Percentiles rank a stretch among this genome's conserved stretches.
These are phyloP conservation scores for Furculomyces boomerangus DNA, from an alignment of 371 early-diverging fungal genomes.

Conservation along the genomic window DNA sequence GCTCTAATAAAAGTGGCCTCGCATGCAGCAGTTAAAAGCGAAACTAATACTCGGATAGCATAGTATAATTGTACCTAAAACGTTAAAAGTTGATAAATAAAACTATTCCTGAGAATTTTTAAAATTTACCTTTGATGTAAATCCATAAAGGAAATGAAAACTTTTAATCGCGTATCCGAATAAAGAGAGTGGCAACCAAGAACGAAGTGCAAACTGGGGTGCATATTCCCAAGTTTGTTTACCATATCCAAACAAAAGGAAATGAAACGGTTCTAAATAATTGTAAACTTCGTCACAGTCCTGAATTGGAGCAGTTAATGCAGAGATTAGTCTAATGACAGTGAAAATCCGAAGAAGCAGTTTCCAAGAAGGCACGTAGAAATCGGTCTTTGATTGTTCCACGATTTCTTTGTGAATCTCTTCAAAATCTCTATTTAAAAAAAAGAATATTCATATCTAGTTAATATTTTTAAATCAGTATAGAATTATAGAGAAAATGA, in stretches of 20 bases:
- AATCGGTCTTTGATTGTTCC: background rate
- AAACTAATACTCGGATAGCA: constrained; percentile 42
- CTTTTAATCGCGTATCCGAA: constrained; percentile 32
- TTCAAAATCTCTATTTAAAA: background rate
- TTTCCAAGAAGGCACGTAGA: constrained; percentile 5
- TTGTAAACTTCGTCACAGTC: constrained; percentile 94
- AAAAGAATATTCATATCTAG: background rate
- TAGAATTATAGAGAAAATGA: too few relatives aligned
- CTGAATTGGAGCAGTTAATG: constrained; percentile 17
- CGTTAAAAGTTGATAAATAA: background rate
- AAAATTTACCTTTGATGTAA: constrained; percentile 37
- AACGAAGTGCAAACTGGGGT: constrained; percentile 69
- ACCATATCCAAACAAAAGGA: constrained; percentile 63
- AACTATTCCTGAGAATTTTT: too few relatives aligned
- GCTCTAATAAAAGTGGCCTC: constrained; percentile 55
- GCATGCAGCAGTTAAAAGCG: constrained; percentile 36
- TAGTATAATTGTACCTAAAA: constrained; percentile 55
- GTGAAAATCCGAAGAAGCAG: constrained; percentile 8
- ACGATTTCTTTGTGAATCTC: background rate
- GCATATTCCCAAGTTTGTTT: constrained; percentile 95
- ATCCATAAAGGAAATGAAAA: constrained; percentile 22
- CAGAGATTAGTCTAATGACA: constrained; percentile 10
- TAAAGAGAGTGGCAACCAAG: constrained; percentile 60
- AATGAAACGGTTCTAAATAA: constrained; percentile 91
- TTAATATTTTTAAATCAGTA: background rate